These are phyloP conservation scores for Aspergillus homomorphus DNA, from an alignment of 495 filamentous ascomycete genomes.

Conservation along the genomic window DNA sequence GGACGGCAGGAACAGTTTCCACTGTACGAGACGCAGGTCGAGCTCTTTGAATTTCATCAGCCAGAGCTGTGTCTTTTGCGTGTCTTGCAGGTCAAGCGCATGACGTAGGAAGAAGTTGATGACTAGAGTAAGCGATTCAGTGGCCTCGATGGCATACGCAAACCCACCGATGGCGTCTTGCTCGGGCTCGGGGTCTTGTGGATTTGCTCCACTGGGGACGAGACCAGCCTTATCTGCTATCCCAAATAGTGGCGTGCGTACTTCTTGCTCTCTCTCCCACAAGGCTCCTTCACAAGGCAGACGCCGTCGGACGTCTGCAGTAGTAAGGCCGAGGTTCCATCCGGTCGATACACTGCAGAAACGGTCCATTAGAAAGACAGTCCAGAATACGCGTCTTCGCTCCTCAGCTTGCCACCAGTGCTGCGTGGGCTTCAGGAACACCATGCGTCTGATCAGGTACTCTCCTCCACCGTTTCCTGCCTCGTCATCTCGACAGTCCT, in stretches of 20 bases:
- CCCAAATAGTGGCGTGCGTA: slow-evolving; percentile 23
- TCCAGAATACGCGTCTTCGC: slow-evolving; percentile 27
- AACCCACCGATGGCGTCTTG: slow-evolving; percentile 19
- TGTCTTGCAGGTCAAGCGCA: slow-evolving; percentile 12
- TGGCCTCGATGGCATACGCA: slow-evolving; percentile 21
- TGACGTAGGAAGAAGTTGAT: slow-evolving; percentile 22
- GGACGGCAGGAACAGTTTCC: slow-evolving; percentile 19
- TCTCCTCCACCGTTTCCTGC: slow-evolving; percentile 7
- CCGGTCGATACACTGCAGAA: slow-evolving; percentile 29
- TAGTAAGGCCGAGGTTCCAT: slow-evolving; percentile 24
- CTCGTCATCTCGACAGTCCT: slow-evolving; percentile 20
- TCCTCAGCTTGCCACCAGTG: slow-evolving; percentile 27
- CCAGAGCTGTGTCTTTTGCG: slow-evolving; percentile 16
- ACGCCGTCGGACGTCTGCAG: slow-evolving; percentile 37
- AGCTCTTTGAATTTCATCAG: slow-evolving; percentile 19
- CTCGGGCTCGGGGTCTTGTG: background rate
- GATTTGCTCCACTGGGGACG: background rate
- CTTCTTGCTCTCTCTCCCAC: slow-evolving; percentile 21
- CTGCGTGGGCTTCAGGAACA: slow-evolving; percentile 25
- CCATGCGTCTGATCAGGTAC: slow-evolving; percentile 32
- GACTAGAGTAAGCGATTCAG: slow-evolving; percentile 19
- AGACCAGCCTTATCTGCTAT: slow-evolving; percentile 13
- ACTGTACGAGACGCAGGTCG: slow-evolving; percentile 14
- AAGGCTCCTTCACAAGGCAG: slow-evolving; percentile 34
- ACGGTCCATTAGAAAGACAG: slow-evolving; percentile 27